Base-by-base conservation (phyloP, 257 asterid genomes). In the Forsythia viridissima region DNA sequence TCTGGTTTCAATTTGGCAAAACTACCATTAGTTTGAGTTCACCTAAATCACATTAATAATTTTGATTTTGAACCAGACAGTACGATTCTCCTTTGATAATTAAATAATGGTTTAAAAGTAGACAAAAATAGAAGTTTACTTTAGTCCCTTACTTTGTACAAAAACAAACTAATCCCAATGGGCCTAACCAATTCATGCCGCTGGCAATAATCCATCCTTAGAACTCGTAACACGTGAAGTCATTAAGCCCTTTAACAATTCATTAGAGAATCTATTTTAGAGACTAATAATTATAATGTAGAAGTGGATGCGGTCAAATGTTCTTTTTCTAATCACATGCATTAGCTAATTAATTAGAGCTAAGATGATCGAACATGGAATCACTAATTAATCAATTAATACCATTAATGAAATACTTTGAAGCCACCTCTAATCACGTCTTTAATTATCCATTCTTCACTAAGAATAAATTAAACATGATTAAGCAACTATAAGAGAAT, bases 371-470 rank as follows among this genome's bases (percentile, higher is more conserved):
- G 34, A 75, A 44, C 48, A 51, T 44, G 67, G 61, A 75, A 75
- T 6, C 24, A 43, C 66, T 76, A 48, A 43, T 48, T 63, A 42
- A 55, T 39, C 9, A 5, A 65, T 65, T 24, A 24, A 3, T 36
- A 42, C 34, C 34, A 30, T 30, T 30, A 63, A 65, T 4, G 48
- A 46, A 4, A 41, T 66, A 8, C 37, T 63, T 68, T 18, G 69
- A 77, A 46, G 55, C 57, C 36, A 69, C 75, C 70, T 48, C 80
- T 36, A 77, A 77, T 66, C 11, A 36, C 21, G 21, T 69, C 39
- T 69, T n/a, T n/a, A n/a, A n/a, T n/a, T 68, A 10, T 24, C 55
- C 38, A 7, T 66, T 76, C 43, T 65, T 51, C 68, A 3, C 30
- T 63, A 15, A 42, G 59, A 70, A 61, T 65, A 9, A 10, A 63